These are phyloP conservation scores for Botrytis pseudocinerea DNA, from an alignment of 2,329 filamentous ascomycete genomes.

Conservation along the genomic window DNA sequence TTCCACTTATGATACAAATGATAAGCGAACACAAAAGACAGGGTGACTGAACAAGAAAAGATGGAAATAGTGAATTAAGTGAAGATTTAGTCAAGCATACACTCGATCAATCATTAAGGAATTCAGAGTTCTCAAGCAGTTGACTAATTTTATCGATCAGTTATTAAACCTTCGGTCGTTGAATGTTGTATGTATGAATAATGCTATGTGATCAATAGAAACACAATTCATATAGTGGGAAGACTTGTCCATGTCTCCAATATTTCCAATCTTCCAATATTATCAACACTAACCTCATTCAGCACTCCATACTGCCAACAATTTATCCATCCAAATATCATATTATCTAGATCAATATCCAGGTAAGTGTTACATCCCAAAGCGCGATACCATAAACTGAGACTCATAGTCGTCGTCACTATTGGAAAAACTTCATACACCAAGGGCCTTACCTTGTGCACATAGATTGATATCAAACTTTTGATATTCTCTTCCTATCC, in stretches of 20 bases:
- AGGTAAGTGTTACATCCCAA: background rate
- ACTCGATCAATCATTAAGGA: background rate
- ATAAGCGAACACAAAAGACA: background rate
- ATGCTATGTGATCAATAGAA: background rate
- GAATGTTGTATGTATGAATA: background rate
- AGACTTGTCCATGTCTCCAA: too few species aligned
- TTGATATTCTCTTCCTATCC: background rate
- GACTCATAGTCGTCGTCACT: too few species aligned
- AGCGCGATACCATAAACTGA: too few species aligned
- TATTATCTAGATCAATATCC: background rate
- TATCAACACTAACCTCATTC: background rate
- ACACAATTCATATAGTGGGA: background rate
- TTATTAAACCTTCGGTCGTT: rapidly evolving
- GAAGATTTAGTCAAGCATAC: background rate
- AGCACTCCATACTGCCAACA: background rate
- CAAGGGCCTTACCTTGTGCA: too few species aligned
- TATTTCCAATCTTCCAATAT: too few species aligned
- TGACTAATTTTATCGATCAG: rapidly evolving
- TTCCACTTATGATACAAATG: background rate
- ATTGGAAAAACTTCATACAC: too few species aligned
- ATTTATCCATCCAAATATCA: background rate
- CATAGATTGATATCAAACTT: background rate
- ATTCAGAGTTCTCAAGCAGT: background rate
- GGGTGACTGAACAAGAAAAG: background rate
- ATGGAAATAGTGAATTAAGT: background rate